phyloP scores from a whole-genome alignment of 257 asterid species.

The Handroanthus guayacan region DNA sequence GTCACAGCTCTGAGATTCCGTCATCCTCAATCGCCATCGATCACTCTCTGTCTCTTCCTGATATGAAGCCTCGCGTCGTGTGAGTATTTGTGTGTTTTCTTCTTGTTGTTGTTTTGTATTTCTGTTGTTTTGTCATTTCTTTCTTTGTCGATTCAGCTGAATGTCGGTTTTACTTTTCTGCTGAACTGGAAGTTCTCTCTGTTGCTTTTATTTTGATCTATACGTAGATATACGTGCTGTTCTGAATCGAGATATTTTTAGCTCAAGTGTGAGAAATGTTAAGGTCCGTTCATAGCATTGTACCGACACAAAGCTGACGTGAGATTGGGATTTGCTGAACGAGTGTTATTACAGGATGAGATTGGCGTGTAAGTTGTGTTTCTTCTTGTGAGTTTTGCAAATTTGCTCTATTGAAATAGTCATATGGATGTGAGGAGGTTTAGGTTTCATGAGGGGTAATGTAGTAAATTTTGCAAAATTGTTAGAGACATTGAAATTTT shows the following conservation, averaged over 20 bases:
- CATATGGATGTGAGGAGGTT: too few species aligned
- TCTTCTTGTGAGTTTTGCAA: too few species aligned
- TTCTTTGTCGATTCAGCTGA: slow-evolving; percentile 14
- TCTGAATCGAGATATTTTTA: too few species aligned
- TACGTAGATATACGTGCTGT: background rate
- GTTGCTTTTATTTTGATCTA: background rate
- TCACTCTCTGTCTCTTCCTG: slow-evolving; percentile 75
- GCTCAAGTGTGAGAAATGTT: background rate
- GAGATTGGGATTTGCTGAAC: slow-evolving; percentile 5
- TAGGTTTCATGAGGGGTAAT: too few species aligned
- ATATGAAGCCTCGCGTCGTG: slow-evolving; percentile 82
- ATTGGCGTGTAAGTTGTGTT: background rate
- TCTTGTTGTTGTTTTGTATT: slow-evolving; percentile 4
- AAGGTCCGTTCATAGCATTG: background rate
- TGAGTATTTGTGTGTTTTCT: slow-evolving; percentile 36
- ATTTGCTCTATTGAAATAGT: too few species aligned
- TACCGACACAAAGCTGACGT: background rate
- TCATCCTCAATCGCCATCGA: slow-evolving; percentile 71
- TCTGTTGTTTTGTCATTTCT: background rate
- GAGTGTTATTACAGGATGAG: background rate
- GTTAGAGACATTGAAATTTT: slow-evolving; percentile 4
- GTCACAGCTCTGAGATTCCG: slow-evolving; percentile 66
- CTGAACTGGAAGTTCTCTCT: background rate
- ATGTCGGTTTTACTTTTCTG: slow-evolving; percentile 4
- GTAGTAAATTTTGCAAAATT: background rate